Evolutionary conservation across 2,329 filamentous ascomycete genomes (phyloP).

Genomic region (Alternaria triticimaculans): DNA sequence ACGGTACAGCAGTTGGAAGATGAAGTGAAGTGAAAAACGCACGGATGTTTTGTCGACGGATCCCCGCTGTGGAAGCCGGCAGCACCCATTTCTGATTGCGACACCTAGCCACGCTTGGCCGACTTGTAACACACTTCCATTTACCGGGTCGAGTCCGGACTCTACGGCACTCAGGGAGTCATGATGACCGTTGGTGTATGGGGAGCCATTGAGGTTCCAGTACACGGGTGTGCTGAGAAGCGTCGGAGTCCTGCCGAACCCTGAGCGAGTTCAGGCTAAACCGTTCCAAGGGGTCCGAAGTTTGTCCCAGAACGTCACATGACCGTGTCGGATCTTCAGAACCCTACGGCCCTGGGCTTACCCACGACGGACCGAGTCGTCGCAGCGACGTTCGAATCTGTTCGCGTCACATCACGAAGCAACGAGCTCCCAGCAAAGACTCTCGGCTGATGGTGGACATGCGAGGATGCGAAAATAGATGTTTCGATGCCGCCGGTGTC

Average conservation of each 20-base stretch:
- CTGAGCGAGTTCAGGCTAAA: constrained; percentile 1
- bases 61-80: constrained; percentile 24
- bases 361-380: neutral
- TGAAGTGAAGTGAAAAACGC: constrained; percentile 30
- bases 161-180: constrained; percentile 6
- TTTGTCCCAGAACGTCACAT: constrained; percentile 5
- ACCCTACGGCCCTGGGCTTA: neutral
- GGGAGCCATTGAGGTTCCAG: constrained; percentile 29
- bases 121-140: constrained; percentile 23
- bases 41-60: constrained; percentile 24
- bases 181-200: constrained; percentile 18
- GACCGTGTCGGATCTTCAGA: neutral
- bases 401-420: neutral
- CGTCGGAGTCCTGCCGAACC: neutral
- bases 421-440: neutral
- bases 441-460: neutral
- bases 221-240: neutral
- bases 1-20: constrained; percentile 14
- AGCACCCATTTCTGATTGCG: constrained; percentile 27
- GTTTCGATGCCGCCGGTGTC: neutral
- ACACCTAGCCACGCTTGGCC: constrained; percentile 19
- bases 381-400: neutral
- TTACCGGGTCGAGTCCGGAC: constrained; percentile 27
- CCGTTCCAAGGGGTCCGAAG: neutral
- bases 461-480: constrained; percentile 14